Conservation (phyloP, 2,329 filamentous ascomycete genomes). For the Colletotrichum cereale region DNA sequence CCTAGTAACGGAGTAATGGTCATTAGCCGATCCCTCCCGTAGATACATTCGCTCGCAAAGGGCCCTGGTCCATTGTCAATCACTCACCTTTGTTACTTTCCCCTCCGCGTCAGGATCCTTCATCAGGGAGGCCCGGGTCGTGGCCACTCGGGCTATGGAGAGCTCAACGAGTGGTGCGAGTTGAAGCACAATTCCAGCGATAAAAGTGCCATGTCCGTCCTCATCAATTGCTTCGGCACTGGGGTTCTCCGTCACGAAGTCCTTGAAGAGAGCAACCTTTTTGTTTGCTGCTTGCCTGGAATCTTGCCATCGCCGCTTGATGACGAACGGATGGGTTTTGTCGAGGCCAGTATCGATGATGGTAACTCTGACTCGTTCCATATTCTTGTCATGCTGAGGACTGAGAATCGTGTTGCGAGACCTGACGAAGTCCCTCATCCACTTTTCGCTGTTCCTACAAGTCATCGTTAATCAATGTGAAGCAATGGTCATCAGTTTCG, state of each 20-base stretch:
- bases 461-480: background rate
- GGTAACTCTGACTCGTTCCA: conserved; percentile 15
- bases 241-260: conserved; percentile 12
- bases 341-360: conserved; percentile 21
- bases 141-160: conserved; percentile 12
- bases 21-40: background rate
- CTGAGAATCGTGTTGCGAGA: conserved; percentile 9
- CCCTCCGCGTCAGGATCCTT: background rate
- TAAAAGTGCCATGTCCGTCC: conserved; percentile 20
- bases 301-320: conserved; percentile 3
- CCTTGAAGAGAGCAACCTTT: conserved; percentile 10
- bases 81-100: conserved; percentile 6
- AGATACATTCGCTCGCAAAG: background rate
- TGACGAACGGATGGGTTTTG: conserved; percentile 15
- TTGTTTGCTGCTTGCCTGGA: background rate
- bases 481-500: no score
- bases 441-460: background rate
- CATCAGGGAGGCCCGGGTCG: background rate
- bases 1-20: background rate
- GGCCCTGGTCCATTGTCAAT: no score
- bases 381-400: background rate
- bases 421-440: background rate
- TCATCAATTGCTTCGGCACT: conserved; percentile 1
- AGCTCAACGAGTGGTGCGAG: conserved; percentile 17
- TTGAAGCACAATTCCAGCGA: conserved; percentile 12